A percentile compares a stretch with the other conserved stretches of the same genome.
Conservation (phyloP, 495 filamentous ascomycete genomes). For the Penicillium soppii region DNA sequence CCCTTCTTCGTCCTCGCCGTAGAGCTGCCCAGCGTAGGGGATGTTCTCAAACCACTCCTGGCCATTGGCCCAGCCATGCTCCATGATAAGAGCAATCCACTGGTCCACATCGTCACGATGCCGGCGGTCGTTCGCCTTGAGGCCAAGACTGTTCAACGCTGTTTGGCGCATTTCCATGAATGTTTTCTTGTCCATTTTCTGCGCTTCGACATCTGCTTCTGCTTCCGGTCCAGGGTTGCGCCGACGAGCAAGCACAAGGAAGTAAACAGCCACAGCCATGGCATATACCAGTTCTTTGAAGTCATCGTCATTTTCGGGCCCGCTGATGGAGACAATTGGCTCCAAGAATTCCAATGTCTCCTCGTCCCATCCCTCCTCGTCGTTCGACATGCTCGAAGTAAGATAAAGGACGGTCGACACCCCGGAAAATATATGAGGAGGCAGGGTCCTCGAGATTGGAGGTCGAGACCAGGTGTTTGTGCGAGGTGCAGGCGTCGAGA, state of each 20-base stretch:
- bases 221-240: slow-evolving; percentile 28
- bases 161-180: slow-evolving; percentile 51
- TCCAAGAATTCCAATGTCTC: slow-evolving; percentile 39
- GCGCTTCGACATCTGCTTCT: slow-evolving; percentile 22
- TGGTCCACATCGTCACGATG: slow-evolving; percentile 56
- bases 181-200: slow-evolving; percentile 48
- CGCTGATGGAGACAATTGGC: slow-evolving; percentile 29
- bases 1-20: slow-evolving; percentile 42
- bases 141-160: slow-evolving; percentile 38
- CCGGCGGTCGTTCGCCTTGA: slow-evolving; percentile 30
- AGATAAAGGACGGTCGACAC: slow-evolving; percentile 55
- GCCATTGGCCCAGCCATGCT: slow-evolving; percentile 58
- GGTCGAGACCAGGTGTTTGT: slow-evolving; percentile 46
- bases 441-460: slow-evolving; percentile 44
- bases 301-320: slow-evolving; percentile 34
- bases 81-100: slow-evolving; percentile 56
- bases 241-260: slow-evolving; percentile 54
- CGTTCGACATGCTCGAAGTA: slow-evolving; percentile 31
- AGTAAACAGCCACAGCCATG: slow-evolving; percentile 65
- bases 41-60: slow-evolving; percentile 69
- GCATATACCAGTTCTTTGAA: slow-evolving; percentile 44
- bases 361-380: slow-evolving; percentile 37
- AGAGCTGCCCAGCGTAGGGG: slow-evolving; percentile 35
- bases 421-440: slow-evolving; percentile 66
- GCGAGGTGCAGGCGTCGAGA: slow-evolving; percentile 52